A percentile compares a stretch with the other conserved stretches of the same genome.
Evolutionary conservation across 805 yeast species (phyloP).

Genomic region (Jamesozyma spencerorum): DNA sequence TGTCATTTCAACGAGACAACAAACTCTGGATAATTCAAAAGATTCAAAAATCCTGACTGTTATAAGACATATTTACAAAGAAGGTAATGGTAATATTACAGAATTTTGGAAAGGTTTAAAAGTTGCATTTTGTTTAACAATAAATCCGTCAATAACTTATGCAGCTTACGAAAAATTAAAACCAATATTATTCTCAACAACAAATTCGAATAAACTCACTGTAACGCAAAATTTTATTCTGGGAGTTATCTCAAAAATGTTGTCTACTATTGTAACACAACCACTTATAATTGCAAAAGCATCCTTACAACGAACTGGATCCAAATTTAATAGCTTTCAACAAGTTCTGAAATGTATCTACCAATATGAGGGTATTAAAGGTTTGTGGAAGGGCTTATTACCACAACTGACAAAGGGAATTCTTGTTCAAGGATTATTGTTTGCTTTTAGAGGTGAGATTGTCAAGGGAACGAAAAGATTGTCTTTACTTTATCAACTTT

Average conservation of each 20-base stretch:
- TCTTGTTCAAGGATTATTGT: constrained; percentile 72
- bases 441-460: constrained; percentile 70
- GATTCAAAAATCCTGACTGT: constrained; percentile 27
- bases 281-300: constrained; percentile 81
- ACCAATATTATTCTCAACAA: constrained; percentile 36
- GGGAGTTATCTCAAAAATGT: constrained; percentile 72
- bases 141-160: constrained; percentile 81
- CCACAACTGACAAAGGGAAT: constrained; percentile 80
- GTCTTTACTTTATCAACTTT: not conserved
- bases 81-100: constrained; percentile 40
- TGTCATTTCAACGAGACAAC: constrained; percentile 61
- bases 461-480: constrained; percentile 21
- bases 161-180: constrained; percentile 68
- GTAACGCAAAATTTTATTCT: constrained; percentile 59
- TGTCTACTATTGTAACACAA: constrained; percentile 74
- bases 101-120: constrained; percentile 82
- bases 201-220: constrained; percentile 29
- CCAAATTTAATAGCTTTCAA: constrained; percentile 47
- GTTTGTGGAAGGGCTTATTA: constrained; percentile 70
- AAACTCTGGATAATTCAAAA: constrained; percentile 37
- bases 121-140: constrained; percentile 66
- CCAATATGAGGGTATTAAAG: constrained; percentile 50
- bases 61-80: constrained; percentile 38
- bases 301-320: constrained; percentile 51
- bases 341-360: constrained; percentile 53